Evolutionary conservation across 2,329 filamentous ascomycete species (phyloP).

Genomic region (Conoideocrella luteorostrata): DNA sequence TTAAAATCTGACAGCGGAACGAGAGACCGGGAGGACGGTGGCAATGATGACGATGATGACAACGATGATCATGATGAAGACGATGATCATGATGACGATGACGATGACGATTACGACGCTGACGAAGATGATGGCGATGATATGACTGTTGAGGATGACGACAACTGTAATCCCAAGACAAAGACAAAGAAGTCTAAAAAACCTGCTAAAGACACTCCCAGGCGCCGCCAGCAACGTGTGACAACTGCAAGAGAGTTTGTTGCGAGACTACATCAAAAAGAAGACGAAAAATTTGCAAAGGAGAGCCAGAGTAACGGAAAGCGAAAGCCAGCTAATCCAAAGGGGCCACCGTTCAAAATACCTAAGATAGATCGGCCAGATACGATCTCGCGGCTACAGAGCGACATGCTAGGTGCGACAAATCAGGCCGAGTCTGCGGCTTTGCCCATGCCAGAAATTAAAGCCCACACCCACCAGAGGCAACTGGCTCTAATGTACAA

Average conservation of each 20-base stretch:
- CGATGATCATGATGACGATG: background rate
- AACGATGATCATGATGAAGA: no score
- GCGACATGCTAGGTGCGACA: no score
- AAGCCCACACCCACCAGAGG: constrained; percentile 1
- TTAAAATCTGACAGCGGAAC: background rate
- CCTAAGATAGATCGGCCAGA: background rate
- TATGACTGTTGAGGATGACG: background rate
- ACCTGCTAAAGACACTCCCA: background rate
- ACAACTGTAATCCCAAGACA: background rate
- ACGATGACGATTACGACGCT: background rate
- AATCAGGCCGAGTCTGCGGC: background rate
- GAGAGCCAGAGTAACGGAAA: background rate
- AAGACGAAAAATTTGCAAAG: background rate
- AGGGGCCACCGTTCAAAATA: background rate
- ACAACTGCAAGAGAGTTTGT: background rate
- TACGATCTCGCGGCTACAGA: background rate
- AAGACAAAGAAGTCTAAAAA: background rate
- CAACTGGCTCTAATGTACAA: constrained; percentile 8
- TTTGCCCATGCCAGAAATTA: constrained; percentile 1
- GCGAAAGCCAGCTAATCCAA: background rate
- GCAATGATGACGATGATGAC: background rate
- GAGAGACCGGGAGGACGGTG: background rate
- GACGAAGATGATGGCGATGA: no score
- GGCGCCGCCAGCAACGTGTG: background rate
- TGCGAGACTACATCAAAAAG: background rate